Evolutionary conservation across 106 monocot genomes (phyloP).

Genomic region (Apostasia shenzhenica): DNA sequence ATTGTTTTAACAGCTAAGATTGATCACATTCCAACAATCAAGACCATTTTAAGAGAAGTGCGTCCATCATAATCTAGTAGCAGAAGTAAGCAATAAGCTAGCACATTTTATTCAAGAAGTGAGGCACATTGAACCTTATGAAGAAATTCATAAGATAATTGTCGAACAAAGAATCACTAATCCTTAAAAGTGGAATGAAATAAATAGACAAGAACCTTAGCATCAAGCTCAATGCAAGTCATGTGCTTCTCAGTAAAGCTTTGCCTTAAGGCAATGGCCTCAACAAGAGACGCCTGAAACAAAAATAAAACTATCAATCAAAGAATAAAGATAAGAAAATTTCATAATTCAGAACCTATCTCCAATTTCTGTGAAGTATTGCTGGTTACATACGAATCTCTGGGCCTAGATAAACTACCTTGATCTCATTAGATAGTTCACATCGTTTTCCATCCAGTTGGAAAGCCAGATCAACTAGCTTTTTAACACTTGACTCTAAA

Average conservation of each 20-base stretch:
- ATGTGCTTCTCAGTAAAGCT: constrained; percentile 59
- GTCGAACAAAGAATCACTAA: neutral
- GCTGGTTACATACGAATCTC: too few species aligned
- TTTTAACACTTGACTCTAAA: constrained; percentile 49
- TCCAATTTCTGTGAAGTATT: neutral
- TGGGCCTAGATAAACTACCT: constrained; percentile 28
- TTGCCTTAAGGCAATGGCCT: constrained; percentile 62
- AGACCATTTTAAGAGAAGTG: too few species aligned
- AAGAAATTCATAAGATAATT: neutral
- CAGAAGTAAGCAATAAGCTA: neutral
- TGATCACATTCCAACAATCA: too few species aligned
- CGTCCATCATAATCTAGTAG: neutral
- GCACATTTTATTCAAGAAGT: neutral
- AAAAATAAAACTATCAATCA: constrained; percentile 4
- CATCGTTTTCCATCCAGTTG: constrained; percentile 58
- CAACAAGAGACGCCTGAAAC: constrained; percentile 51
- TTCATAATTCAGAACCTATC: neutral
- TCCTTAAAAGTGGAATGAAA: neutral
- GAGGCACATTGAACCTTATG: neutral
- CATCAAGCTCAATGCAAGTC: constrained; percentile 65
- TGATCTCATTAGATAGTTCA: constrained; percentile 49
- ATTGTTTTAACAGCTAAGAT: too few species aligned
- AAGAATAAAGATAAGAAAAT: neutral
- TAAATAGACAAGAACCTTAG: constrained; percentile 24
- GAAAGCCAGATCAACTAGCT: constrained; percentile 50